These are phyloP conservation scores for Phytophthora kernoviae DNA, from an alignment of 352 stramenopile species.

Conservation along the genomic window DNA sequence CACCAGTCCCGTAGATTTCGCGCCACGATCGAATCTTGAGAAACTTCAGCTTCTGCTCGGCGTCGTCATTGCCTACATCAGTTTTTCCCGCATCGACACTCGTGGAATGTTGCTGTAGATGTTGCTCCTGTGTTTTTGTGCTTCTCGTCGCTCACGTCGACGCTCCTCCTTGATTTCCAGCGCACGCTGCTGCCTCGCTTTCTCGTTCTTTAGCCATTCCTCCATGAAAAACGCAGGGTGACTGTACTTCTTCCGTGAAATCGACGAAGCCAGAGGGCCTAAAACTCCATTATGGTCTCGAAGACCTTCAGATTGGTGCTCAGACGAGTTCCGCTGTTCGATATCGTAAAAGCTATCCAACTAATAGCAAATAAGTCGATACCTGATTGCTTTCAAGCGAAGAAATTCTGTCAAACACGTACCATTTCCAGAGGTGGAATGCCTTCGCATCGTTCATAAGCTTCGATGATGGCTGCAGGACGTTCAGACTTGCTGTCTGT, in stretches of 20 bases:
- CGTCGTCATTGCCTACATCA: constrained; percentile 21
- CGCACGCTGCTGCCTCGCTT: constrained; percentile 33
- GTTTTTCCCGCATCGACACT: constrained; percentile 24
- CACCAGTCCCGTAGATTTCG: constrained; percentile 65
- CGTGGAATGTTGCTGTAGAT: constrained; percentile 22
- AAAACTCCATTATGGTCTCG: not conserved
- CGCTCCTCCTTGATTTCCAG: constrained; percentile 39
- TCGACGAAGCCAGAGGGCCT: constrained; percentile 11
- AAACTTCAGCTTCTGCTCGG: constrained; percentile 48
- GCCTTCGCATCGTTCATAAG: constrained; percentile 44
- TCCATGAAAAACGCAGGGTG: constrained; percentile 64
- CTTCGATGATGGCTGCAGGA: constrained; percentile 23
- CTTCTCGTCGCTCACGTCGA: constrained; percentile 25
- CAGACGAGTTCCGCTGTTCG: not conserved
- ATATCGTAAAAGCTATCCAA: constrained; percentile 42
- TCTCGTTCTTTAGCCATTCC: constrained; percentile 61
- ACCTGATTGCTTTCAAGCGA: not conserved
- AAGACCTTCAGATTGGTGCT: not conserved
- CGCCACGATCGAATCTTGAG: constrained; percentile 67
- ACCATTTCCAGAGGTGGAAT: constrained; percentile 53
- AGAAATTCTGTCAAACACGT: constrained; percentile 2
- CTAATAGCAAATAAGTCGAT: constrained; percentile 11
- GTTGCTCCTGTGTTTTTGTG: constrained; percentile 11
- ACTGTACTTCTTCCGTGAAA: constrained; percentile 59
- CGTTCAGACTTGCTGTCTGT: constrained; percentile 7